A percentile compares a stretch with the other conserved stretches of the same genome.
Evolutionary conservation across 305 asterid genomes (phyloP).

Genomic region (Fraxinus sp.): DNA sequence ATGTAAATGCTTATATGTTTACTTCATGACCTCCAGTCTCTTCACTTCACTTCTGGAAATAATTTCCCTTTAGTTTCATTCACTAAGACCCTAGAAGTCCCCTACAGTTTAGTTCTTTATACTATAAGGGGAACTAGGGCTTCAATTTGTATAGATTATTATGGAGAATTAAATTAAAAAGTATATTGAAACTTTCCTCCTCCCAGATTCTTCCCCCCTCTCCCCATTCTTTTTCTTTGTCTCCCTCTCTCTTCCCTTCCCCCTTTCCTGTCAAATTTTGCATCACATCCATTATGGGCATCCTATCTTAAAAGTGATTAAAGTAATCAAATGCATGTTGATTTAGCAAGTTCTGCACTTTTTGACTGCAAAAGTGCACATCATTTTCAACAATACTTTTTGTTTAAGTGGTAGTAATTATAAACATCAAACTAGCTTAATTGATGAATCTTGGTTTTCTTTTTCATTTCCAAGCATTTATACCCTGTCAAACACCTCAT

Average conservation of each 20-base stretch:
- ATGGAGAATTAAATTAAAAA: neutral
- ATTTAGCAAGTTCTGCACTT: neutral
- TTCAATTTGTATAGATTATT: neutral
- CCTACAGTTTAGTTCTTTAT: neutral
- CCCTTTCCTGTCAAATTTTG: neutral
- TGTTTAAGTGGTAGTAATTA: neutral
- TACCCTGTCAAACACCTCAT: neutral
- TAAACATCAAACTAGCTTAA: neutral
- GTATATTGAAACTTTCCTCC: conserved; percentile 6
- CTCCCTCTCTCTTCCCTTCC: neutral
- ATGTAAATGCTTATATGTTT: neutral
- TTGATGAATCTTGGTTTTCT: neutral
- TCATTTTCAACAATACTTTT: neutral
- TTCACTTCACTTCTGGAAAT: neutral
- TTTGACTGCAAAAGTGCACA: neutral
- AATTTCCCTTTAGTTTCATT: neutral
- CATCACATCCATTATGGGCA: neutral
- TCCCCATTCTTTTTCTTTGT: neutral
- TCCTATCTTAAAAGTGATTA: neutral
- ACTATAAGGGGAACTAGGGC: neutral
- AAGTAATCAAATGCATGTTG: neutral
- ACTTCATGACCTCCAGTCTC: neutral
- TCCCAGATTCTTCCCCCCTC: neutral
- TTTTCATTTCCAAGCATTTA: neutral
- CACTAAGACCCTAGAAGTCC: neutral